Base-by-base conservation (phyloP, 345 rosid species). In the Boechera retrofracta region DNA sequence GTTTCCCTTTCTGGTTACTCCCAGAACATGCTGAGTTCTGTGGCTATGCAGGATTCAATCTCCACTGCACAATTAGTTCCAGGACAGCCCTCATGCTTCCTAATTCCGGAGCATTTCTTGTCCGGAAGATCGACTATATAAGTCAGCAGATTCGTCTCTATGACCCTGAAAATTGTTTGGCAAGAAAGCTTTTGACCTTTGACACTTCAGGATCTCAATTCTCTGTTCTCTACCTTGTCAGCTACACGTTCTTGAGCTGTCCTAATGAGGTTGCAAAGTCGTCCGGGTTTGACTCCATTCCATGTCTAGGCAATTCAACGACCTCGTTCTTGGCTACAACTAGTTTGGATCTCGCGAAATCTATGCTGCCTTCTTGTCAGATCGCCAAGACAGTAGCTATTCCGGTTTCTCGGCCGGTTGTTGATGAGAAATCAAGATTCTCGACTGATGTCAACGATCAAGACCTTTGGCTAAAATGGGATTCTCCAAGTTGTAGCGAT, bases 181-280 rank as follows among this genome's bases (percentile, higher is more conserved):
- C 94, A 0, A 74, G 48, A 58, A 80, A 86, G 44, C 88, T 90
- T 54, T 82, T 87, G 1, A 68, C 70, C 56, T 81, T 89, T 45
- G 75, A 85, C 54, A 86, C 87, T 31, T 84, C 97, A 0, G 88
- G 82, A 38, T 82, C 94, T 58, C 90, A 91, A 1, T 94, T 91
- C 66, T 55, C 48, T 24, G 67, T 81, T 57, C 26, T 73, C 13
- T 78, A 61, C 26, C 78, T 58, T 48, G 82, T 55, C 36, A 83
- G 79, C 56, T 91, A 83, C 85, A 89, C 91, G 6, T 86, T 91
- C 82, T 77, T 91, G 16, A 83, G 74, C 72, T 91, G 96, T 77
- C 91, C 94, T 16, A 48, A 64, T 69, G 82, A 82, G 65, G 16
- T 77, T 42, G 69, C 69, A 1, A 67, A 33, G 67, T 79, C 87